Evolutionary conservation across 2,329 filamentous ascomycete species (phyloP).

Genomic region (Cladorrhinum sp.): DNA sequence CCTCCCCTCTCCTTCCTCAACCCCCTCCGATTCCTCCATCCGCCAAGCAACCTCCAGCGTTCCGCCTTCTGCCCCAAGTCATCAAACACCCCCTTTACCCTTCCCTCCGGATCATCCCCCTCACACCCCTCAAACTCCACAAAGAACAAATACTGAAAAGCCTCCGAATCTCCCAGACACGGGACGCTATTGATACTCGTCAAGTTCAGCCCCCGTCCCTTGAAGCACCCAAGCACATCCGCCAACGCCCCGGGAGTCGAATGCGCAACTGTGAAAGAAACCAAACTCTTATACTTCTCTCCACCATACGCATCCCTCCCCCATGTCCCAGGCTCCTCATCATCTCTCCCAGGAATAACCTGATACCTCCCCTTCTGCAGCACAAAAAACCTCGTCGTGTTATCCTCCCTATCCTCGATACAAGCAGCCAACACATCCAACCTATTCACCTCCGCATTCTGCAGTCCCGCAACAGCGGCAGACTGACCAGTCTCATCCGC

Average conservation of each 20-base stretch:
- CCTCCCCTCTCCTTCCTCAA: conserved; percentile 3
- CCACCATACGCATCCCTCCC: conserved; percentile 14
- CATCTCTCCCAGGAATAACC: background rate
- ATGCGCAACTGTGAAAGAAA: conserved; percentile 82
- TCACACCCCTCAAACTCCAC: conserved; percentile 76
- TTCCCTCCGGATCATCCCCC: conserved; percentile 49
- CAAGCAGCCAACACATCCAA: conserved; percentile 66
- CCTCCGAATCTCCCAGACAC: conserved; percentile 59
- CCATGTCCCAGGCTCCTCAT: background rate
- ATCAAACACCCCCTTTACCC: conserved; percentile 47
- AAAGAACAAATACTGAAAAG: conserved; percentile 94
- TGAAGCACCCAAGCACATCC: conserved; percentile 76
- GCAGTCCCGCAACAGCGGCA: conserved; percentile 73
- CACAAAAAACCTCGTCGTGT: conserved; percentile 77
- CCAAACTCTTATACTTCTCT: conserved; percentile 60
- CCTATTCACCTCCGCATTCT: conserved; percentile 65
- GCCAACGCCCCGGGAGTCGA: conserved; percentile 76
- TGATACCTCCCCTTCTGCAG: conserved; percentile 36
- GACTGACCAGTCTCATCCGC: conserved; percentile 56
- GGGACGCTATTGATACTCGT: conserved; percentile 89
- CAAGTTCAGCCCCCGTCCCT: conserved; percentile 69
- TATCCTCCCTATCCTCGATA: conserved; percentile 72
- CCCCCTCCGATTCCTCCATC: conserved; percentile 51
- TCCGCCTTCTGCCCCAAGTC: conserved; percentile 60
- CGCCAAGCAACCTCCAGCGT: conserved; percentile 66